Conservation (phyloP, 2,329 filamentous ascomycete species). For the Basipetospora chlamydospora region DNA sequence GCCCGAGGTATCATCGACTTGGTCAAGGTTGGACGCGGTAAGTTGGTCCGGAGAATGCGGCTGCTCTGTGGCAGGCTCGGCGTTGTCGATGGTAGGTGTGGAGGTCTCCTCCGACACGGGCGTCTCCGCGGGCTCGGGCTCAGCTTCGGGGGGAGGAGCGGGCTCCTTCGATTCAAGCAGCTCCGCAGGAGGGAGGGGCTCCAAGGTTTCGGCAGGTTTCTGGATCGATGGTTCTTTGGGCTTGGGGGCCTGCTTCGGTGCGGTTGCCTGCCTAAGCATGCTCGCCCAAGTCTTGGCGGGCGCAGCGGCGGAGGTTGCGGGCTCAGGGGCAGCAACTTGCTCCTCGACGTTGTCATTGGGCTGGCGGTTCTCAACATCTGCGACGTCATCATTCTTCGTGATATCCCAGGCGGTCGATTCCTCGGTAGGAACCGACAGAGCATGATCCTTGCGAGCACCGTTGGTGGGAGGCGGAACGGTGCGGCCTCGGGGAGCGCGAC, state of each 20-base stretch:
- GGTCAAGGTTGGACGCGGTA: slow-evolving; percentile 84
- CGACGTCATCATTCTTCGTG: slow-evolving; percentile 20
- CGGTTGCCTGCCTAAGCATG: slow-evolving; percentile 50
- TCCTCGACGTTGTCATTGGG: too few species aligned
- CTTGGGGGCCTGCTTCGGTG: slow-evolving; percentile 42
- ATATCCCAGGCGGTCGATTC: slow-evolving; percentile 44
- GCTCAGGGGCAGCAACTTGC: slow-evolving; percentile 19
- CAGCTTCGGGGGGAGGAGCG: slow-evolving; percentile 18
- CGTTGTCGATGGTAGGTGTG: slow-evolving; percentile 20
- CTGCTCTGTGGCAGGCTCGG: slow-evolving; percentile 40
- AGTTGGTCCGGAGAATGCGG: slow-evolving; percentile 67
- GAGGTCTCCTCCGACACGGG: slow-evolving; percentile 18
- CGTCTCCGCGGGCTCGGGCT: slow-evolving; percentile 19
- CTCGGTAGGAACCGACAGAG: slow-evolving; percentile 51
- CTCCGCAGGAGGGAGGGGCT: slow-evolving; percentile 13
- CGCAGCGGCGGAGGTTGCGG: slow-evolving; percentile 23
- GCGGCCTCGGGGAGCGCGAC: slow-evolving; percentile 47
- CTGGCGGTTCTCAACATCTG: too few species aligned
- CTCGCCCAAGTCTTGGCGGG: slow-evolving; percentile 57
- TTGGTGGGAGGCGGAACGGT: slow-evolving; percentile 43
- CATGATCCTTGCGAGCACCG: slow-evolving; percentile 43
- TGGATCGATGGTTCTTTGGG: slow-evolving; percentile 32
- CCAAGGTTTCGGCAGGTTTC: slow-evolving; percentile 24
- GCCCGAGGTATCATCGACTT: slow-evolving; percentile 67
- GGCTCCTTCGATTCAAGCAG: not conserved